phyloP scores from a whole-genome alignment of 768 basidiomycete species.

The Chalciporus chontae region DNA sequence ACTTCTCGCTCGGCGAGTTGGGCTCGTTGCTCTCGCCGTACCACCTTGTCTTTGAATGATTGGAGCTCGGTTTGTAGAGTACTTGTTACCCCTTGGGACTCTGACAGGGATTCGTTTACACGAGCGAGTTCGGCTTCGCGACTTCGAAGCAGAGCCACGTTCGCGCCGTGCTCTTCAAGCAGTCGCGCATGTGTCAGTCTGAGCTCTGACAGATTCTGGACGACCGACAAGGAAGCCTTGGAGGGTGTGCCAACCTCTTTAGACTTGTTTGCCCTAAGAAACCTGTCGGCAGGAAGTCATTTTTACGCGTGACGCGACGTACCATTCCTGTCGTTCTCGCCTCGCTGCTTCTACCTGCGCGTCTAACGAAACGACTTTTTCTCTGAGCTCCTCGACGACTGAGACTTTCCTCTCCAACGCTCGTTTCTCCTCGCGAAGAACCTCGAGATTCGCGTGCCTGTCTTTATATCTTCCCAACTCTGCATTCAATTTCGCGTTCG shows the following conservation, averaged over 20 bases:
- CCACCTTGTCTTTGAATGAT: slow-evolving; percentile 36
- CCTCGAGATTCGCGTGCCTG: slow-evolving; percentile 58
- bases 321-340: slow-evolving; percentile 59
- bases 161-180: slow-evolving; percentile 65
- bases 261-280: slow-evolving; percentile 37
- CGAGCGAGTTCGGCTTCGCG: slow-evolving; percentile 52
- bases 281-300: slow-evolving; percentile 3
- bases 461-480: slow-evolving; percentile 56
- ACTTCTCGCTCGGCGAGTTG: slow-evolving; percentile 55
- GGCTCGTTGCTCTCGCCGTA: slow-evolving; percentile 37
- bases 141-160: slow-evolving; percentile 46
- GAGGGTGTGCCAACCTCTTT: slow-evolving; percentile 36
- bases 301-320: slow-evolving; percentile 9
- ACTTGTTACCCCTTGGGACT: slow-evolving; percentile 33
- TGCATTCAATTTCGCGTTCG: slow-evolving; percentile 50
- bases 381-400: slow-evolving; percentile 51
- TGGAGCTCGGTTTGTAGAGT: slow-evolving; percentile 36
- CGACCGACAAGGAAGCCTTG: slow-evolving; percentile 50
- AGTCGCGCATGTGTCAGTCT: slow-evolving; percentile 61
- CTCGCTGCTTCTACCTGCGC: slow-evolving; percentile 62
- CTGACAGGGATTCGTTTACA: slow-evolving; percentile 34
- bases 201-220: slow-evolving; percentile 55
- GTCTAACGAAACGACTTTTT: slow-evolving; percentile 53
- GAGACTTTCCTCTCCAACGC: slow-evolving; percentile 52
- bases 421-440: slow-evolving; percentile 72